Conservation (phyloP, 192 early-diverging fungal genomes). For the Coemansia sp. region DNA sequence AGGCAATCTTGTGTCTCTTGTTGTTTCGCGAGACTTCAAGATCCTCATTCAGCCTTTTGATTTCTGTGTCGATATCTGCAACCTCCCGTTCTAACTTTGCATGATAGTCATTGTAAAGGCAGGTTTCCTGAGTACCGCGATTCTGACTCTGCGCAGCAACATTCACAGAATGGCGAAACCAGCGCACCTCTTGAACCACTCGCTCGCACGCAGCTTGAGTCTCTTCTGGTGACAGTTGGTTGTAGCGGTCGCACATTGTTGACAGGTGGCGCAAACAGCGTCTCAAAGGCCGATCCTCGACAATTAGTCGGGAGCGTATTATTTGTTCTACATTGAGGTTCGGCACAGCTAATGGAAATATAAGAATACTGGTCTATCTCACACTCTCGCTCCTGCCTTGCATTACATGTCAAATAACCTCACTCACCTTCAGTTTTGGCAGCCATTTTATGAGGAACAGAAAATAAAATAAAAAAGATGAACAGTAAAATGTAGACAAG, state of each 20-base stretch:
- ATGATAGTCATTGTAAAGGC: constrained; percentile 18
- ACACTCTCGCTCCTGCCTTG: too few species aligned
- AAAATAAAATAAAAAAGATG: background rate
- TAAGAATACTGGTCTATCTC: too few species aligned
- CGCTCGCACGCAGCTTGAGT: constrained; percentile 18
- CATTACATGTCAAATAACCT: too few species aligned
- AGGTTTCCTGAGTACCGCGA: constrained; percentile 27
- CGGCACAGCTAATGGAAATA: background rate
- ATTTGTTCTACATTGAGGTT: constrained; percentile 28
- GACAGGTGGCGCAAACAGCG: constrained; percentile 46
- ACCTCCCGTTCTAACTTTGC: constrained; percentile 17
- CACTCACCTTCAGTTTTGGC: constrained; percentile 22
- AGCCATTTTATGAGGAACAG: constrained; percentile 8
- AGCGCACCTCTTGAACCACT: constrained; percentile 43
- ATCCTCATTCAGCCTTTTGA: constrained; percentile 27
- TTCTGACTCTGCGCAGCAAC: constrained; percentile 42
- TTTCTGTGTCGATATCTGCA: constrained; percentile 2
- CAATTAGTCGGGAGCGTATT: constrained; percentile 37
- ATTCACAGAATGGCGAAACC: constrained; percentile 43
- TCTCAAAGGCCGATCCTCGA: constrained; percentile 44
- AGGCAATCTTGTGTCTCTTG: constrained; percentile 51
- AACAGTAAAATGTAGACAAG: background rate
- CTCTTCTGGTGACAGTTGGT: constrained; percentile 27
- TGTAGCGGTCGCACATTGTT: constrained; percentile 26
- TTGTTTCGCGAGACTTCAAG: constrained; percentile 49